Conservation (phyloP, 148 eudicot species). For the Nyssa sinensis region DNA sequence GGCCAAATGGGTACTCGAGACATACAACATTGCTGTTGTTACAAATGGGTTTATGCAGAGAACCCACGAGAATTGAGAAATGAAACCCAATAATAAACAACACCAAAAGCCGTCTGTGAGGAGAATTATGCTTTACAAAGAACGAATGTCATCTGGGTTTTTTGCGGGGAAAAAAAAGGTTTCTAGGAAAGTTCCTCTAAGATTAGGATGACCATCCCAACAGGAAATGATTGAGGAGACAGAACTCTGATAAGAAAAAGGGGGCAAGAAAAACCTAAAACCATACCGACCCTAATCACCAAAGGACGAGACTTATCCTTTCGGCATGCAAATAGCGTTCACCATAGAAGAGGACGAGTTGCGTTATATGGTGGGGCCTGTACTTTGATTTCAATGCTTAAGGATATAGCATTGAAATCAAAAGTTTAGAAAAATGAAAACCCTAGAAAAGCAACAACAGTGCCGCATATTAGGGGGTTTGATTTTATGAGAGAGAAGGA, state of each 20-base stretch:
- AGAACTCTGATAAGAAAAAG: not conserved
- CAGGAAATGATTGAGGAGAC: slow-evolving; percentile 14
- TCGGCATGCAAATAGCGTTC: slow-evolving; percentile 3
- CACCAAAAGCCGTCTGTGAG: not conserved
- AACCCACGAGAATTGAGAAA: not conserved
- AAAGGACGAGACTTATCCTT: slow-evolving; percentile 8
- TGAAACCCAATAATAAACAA: not conserved
- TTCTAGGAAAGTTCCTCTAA: slow-evolving; percentile 7
- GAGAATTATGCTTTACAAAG: not conserved
- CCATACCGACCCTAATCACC: slow-evolving; percentile 5
- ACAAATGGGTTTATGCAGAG: slow-evolving; percentile 16
- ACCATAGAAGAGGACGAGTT: slow-evolving; percentile 2
- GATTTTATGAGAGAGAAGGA: not conserved
- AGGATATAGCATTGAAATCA: slow-evolving; percentile 6
- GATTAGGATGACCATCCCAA: slow-evolving; percentile 13
- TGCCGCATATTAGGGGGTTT: too few species aligned
- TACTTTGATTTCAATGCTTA: not conserved
- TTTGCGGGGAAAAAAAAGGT: not conserved
- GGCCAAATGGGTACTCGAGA: slow-evolving; percentile 16
- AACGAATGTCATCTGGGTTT: not conserved
- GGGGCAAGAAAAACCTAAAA: not conserved
- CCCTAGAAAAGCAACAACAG: not conserved
- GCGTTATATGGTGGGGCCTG: slow-evolving; percentile 12
- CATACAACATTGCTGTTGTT: slow-evolving; percentile 2
- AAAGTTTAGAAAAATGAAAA: not conserved